Base-by-base conservation (phyloP, 805 yeast species). In the Yamadazyma nakazawae region DNA sequence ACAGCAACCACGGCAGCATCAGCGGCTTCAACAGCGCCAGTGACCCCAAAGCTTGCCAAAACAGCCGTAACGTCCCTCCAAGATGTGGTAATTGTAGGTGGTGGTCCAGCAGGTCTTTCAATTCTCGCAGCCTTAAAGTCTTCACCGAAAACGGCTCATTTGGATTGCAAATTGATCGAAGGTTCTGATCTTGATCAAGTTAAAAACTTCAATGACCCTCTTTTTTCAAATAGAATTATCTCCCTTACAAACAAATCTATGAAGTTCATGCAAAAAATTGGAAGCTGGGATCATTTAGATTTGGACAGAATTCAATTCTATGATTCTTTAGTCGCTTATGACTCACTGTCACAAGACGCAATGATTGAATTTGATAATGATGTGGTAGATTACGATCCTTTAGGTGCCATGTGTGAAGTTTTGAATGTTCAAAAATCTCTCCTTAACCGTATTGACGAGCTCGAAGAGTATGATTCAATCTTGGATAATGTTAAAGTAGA, bases 41-140 rank as follows among this genome's bases (percentile, higher is more conserved):
- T 5, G 24, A 4, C 24, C 24, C 32, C 32, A 28, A 21, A 21
- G 6, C 24, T 21, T n/a, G n/a, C 30, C 30, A 26, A 11, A 26
- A 26, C 30, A 26, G 11, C 30, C 11, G 10, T 8, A 26, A 26
- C 30, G 30, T 26, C n/a, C 11, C 48, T 55, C n/a, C 72, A 64
- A 25, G 97, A 92, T 64, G 79, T 94, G 17, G 83, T 88, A 7
- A 86, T 94, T 45, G 86, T 94, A 32, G 99, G 99, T 32, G 98
- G 96, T 7, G 99, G 99, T 0, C 97, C 98, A 1, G 98, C 98
- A 0, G 99, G 99, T 0, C 68, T 94, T 47, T 84, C 96, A 1
- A 68, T 94, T 32, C 83, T 94, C 5, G 78, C 96, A 0, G 95
- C 96, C 0, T 66, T 92, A 47, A 85, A 87, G 61, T 74, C 75